Conservation (phyloP, 1,139 yeast species). For the Pichia sp. region DNA sequence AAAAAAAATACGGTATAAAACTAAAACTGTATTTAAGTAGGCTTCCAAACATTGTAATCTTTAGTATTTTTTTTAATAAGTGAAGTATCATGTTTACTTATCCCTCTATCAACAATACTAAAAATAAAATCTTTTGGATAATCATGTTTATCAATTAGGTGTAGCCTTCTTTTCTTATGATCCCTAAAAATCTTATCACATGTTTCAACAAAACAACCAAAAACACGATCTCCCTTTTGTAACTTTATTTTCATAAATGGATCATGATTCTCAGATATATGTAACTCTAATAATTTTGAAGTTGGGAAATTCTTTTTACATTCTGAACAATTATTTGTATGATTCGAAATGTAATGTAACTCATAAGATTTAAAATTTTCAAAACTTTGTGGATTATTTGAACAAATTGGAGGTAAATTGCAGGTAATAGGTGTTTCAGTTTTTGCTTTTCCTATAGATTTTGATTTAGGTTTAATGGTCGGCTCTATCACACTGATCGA, state of each 20-base stretch:
- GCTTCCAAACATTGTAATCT: conserved; percentile 16
- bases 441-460: neutral
- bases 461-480: neutral
- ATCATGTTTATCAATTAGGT: conserved; percentile 43
- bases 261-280: conserved; percentile 49
- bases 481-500: neutral
- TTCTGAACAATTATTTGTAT: conserved; percentile 33
- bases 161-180: conserved; percentile 37
- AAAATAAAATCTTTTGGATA: conserved; percentile 42
- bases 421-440: conserved; percentile 12
- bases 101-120: conserved; percentile 33
- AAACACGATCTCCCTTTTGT: conserved; percentile 37
- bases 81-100: conserved; percentile 22
- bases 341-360: conserved; percentile 31
- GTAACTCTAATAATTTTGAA: conserved; percentile 36
- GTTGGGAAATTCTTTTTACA: conserved; percentile 42
- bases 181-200: conserved; percentile 34
- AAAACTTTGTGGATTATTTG: conserved; percentile 19
- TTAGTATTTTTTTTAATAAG: conserved; percentile 20
- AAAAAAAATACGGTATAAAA: neutral
- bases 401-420: conserved; percentile 18
- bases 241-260: conserved; percentile 36
- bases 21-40: conserved; percentile 5
- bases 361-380: conserved; percentile 28
- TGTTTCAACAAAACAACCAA: conserved; percentile 35